Conservation (phyloP, 2,329 filamentous ascomycete genomes). For the Lomentospora prolificans region DNA sequence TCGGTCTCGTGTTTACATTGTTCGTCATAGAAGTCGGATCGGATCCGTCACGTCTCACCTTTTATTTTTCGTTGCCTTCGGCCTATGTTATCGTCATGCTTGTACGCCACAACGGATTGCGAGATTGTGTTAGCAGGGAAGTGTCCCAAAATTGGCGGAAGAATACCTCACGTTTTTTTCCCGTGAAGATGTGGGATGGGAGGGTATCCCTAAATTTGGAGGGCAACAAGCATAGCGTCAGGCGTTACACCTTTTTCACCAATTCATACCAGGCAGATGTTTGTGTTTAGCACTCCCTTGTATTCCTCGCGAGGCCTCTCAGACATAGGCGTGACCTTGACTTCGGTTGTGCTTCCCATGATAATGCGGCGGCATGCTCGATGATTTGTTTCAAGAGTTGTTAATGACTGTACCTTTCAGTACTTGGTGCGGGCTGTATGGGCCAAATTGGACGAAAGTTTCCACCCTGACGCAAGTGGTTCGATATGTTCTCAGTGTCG, state of each 20-base stretch:
- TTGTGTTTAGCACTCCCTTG: background rate
- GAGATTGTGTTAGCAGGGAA: background rate
- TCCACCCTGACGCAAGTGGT: no score
- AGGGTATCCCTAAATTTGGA: background rate
- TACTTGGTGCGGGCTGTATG: no score
- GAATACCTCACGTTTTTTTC: no score
- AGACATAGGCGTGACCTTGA: no score
- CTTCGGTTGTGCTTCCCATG: no score
- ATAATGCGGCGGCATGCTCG: no score
- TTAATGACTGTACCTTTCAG: no score
- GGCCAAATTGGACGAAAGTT: no score
- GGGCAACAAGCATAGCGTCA: conserved; percentile 4
- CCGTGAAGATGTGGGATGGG: background rate
- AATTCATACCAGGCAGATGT: background rate
- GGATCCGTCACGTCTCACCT: background rate
- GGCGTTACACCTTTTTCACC: background rate
- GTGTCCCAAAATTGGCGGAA: background rate
- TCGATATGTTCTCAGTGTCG: no score
- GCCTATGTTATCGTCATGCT: background rate
- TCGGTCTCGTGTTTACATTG: background rate
- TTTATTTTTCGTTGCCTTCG: conserved; percentile 1
- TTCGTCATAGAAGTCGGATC: background rate
- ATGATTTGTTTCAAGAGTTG: no score
- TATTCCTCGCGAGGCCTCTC: background rate
- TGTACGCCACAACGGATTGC: background rate